These are phyloP conservation scores for Epichloe aotearoae DNA, from an alignment of 2,329 filamentous ascomycete genomes.

Conservation along the genomic window DNA sequence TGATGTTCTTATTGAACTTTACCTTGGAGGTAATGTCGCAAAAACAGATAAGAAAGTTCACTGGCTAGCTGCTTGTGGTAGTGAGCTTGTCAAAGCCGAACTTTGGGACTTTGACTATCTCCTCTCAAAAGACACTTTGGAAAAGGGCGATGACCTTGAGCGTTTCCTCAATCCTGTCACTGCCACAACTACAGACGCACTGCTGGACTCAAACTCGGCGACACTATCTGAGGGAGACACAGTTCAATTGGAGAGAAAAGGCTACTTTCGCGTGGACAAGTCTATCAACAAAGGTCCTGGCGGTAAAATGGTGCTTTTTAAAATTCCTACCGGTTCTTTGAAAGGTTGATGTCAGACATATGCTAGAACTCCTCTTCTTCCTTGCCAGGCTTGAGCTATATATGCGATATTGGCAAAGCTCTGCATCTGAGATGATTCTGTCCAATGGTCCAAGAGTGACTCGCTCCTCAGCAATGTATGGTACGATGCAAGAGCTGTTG, in stretches of 20 bases:
- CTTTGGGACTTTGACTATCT: conserved; percentile 2
- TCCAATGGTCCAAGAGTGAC: too few species aligned
- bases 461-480: too few species aligned
- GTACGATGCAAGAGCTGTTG: too few species aligned
- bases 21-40: background rate
- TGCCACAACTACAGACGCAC: background rate
- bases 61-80: background rate
- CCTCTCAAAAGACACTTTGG: background rate
- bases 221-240: background rate
- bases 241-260: conserved; percentile 1
- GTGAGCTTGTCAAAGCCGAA: background rate
- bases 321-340: background rate
- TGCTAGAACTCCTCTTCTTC: too few species aligned
- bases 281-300: background rate
- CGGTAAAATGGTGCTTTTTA: conserved; percentile 1
- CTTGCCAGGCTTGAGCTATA: too few species aligned
- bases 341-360: background rate
- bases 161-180: background rate
- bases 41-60: conserved; percentile 3
- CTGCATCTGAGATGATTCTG: too few species aligned
- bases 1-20: background rate
- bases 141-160: background rate
- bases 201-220: background rate
- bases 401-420: too few species aligned
- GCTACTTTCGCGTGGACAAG: background rate